These are phyloP conservation scores for Pleurotus cornucopiae DNA, from an alignment of 768 basidiomycete species.

Conservation along the genomic window DNA sequence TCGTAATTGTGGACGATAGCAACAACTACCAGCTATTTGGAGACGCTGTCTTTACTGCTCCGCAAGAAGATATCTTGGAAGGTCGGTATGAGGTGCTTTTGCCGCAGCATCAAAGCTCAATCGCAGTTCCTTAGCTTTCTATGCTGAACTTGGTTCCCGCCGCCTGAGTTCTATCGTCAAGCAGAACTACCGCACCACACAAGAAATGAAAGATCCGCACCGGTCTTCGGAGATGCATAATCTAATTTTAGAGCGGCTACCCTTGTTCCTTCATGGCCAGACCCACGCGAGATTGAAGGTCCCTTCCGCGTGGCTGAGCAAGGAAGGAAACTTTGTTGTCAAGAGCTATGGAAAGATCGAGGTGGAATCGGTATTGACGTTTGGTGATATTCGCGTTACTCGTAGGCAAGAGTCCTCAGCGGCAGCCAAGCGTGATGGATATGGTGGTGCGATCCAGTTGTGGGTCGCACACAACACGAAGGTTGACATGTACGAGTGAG, in stretches of 20 bases:
- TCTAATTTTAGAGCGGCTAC: slow-evolving; percentile 78
- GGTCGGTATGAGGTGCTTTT: slow-evolving; percentile 28
- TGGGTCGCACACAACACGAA: slow-evolving; percentile 74
- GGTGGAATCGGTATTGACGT: slow-evolving; percentile 57
- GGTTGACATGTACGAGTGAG: slow-evolving; percentile 91
- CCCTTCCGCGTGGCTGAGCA: slow-evolving; percentile 62
- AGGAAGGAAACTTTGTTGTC: slow-evolving; percentile 63
- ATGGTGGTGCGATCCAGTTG: slow-evolving; percentile 59
- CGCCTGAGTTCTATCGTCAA: slow-evolving; percentile 68
- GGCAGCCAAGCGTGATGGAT: slow-evolving; percentile 47
- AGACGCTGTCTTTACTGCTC: slow-evolving; percentile 69
- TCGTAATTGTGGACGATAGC: slow-evolving; percentile 85
- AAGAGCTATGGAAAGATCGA: slow-evolving; percentile 61
- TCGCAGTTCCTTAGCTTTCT: slow-evolving; percentile 51
- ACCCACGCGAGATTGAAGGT: slow-evolving; percentile 60
- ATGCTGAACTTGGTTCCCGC: slow-evolving; percentile 68
- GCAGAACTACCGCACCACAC: slow-evolving; percentile 67
- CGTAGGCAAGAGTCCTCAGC: slow-evolving; percentile 72
- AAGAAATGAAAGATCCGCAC: slow-evolving; percentile 45
- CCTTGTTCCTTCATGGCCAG: slow-evolving; percentile 90
- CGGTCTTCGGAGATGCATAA: slow-evolving; percentile 47
- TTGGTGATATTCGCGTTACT: slow-evolving; percentile 43
- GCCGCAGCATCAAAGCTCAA: neutral
- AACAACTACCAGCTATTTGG: slow-evolving; percentile 78
- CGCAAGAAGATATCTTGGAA: slow-evolving; percentile 91